Evolutionary conservation across 2,329 filamentous ascomycete genomes (phyloP).

Genomic region (Gnomoniopsis sp.): DNA sequence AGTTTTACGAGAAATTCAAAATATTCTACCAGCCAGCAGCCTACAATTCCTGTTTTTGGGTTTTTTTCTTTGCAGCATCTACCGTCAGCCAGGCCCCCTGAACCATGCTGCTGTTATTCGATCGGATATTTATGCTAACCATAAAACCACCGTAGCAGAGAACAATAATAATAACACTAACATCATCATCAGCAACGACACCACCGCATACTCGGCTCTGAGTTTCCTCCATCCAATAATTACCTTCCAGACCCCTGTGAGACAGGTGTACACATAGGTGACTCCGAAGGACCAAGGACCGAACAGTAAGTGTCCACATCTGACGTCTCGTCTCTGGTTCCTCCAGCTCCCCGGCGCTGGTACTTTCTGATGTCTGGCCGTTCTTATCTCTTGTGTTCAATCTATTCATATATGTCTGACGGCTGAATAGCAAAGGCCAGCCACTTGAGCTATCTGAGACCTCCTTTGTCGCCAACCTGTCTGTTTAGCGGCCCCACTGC

Average conservation of each 20-base stretch:
- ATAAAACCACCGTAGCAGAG: neutral
- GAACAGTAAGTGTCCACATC: neutral
- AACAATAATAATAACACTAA: neutral
- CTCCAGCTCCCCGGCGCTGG: neutral
- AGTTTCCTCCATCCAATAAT: neutral
- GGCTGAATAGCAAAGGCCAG: neutral
- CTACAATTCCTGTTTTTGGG: neutral
- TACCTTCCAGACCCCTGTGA: neutral
- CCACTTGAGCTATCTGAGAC: conserved; percentile 1
- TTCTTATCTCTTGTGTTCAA: conserved; percentile 8
- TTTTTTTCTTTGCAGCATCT: neutral
- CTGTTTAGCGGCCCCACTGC: neutral
- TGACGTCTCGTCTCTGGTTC: neutral
- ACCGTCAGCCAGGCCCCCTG: neutral
- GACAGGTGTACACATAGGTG: neutral
- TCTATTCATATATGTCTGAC: conserved; percentile 6
- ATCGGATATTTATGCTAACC: neutral
- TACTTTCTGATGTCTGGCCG: neutral
- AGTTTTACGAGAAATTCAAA: neutral
- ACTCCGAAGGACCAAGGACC: neutral
- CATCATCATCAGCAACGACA: neutral
- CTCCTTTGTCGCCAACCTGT: neutral
- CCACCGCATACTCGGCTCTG: neutral
- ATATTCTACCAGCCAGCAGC: neutral
- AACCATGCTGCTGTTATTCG: neutral